phyloP scores from a whole-genome alignment of 495 filamentous ascomycete species.

The Neurospora sp. region DNA sequence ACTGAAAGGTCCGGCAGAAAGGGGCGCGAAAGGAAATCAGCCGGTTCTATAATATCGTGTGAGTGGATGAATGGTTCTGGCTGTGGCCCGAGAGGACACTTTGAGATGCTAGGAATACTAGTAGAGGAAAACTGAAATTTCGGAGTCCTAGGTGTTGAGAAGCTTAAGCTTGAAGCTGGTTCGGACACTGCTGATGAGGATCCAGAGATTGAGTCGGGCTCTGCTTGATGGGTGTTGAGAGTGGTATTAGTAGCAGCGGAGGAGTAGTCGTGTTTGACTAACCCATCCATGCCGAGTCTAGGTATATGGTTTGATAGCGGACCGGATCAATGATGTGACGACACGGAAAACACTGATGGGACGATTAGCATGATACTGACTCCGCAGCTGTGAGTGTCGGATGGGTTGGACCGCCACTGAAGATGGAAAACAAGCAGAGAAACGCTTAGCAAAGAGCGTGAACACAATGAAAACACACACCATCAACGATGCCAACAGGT shows the following conservation, averaged over 20 bases:
- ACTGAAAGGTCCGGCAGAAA: not conserved
- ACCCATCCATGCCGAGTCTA: not conserved
- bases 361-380: not conserved
- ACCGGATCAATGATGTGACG: not conserved
- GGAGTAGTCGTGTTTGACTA: not conserved
- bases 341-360: not conserved
- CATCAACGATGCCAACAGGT: not conserved
- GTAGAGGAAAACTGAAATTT: not conserved
- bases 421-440: not conserved
- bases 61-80: not conserved
- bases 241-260: not conserved
- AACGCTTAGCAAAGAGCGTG: not conserved
- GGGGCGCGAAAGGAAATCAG: not conserved
- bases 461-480: not conserved
- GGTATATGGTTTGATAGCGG: not conserved
- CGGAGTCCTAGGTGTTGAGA: not conserved
- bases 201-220: not conserved
- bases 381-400: not conserved
- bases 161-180: not conserved
- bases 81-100: not conserved
- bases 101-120: not conserved
- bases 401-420: not conserved
- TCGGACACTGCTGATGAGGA: not conserved
- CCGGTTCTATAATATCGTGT: not conserved
- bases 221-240: not conserved